These are phyloP conservation scores for Botryosphaeria dothidea DNA, from an alignment of 2,329 filamentous ascomycete species.

Conservation along the genomic window DNA sequence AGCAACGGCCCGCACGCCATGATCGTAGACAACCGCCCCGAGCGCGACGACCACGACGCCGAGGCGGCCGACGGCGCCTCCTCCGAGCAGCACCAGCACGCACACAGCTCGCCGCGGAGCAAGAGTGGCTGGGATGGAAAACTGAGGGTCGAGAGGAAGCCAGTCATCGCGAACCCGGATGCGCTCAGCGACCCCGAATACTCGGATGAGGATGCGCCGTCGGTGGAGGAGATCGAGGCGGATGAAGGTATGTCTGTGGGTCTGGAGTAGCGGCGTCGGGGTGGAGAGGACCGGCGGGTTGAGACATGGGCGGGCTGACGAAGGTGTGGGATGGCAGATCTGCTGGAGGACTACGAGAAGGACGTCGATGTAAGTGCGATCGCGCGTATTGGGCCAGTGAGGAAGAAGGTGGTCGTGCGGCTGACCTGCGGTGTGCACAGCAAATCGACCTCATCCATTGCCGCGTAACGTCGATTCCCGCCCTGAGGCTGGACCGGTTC, in stretches of 20 bases:
- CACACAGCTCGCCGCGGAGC: slow-evolving; percentile 29
- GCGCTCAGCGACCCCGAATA: slow-evolving; percentile 83
- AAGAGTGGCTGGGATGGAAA: slow-evolving; percentile 77
- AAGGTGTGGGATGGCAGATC: slow-evolving; percentile 43
- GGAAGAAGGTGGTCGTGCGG: too few species aligned
- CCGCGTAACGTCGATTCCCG: slow-evolving; percentile 74
- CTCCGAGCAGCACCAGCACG: neutral
- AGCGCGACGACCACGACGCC: neutral
- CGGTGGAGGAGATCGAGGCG: slow-evolving; percentile 73
- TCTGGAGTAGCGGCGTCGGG: neutral
- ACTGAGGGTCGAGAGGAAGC: slow-evolving; percentile 70
- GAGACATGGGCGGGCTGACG: neutral
- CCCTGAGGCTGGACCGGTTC: slow-evolving; percentile 83
- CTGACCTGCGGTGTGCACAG: too few species aligned
- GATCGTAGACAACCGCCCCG: slow-evolving; percentile 4
- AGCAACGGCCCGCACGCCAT: slow-evolving; percentile 1
- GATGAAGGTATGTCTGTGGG: slow-evolving; percentile 66
- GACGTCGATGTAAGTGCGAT: slow-evolving; percentile 46
- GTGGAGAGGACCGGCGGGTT: neutral
- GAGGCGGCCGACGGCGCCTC: neutral
- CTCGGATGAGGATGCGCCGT: slow-evolving; percentile 68
- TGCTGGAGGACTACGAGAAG: slow-evolving; percentile 59
- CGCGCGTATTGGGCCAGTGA: too few species aligned
- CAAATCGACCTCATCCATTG: slow-evolving; percentile 84
- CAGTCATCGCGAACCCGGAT: slow-evolving; percentile 73